Evolutionary conservation across 2,329 filamentous ascomycete genomes (phyloP).

Genomic region (Xylaria polymorpha): DNA sequence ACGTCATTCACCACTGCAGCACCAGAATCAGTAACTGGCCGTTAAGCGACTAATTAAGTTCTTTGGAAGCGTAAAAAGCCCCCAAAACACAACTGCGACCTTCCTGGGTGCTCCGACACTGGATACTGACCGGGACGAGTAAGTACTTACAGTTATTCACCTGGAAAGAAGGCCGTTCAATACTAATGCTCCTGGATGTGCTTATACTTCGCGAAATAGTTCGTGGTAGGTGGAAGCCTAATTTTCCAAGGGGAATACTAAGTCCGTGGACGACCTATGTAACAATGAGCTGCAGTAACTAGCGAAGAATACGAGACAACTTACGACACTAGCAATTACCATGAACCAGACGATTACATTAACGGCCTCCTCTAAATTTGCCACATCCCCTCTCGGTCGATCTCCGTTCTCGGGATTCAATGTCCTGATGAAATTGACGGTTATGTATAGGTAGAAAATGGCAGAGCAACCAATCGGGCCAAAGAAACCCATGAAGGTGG

Average conservation of each 20-base stretch:
- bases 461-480: constrained; percentile 92
- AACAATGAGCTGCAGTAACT: constrained; percentile 18
- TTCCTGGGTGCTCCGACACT: neutral
- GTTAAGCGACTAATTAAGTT: neutral
- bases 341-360: constrained; percentile 87
- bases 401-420: constrained; percentile 66
- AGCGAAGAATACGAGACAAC: constrained; percentile 48
- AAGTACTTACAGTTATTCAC: constrained; percentile 29
- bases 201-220: constrained; percentile 68
- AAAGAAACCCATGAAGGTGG: constrained; percentile 90
- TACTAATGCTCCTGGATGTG: constrained; percentile 41
- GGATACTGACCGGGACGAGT: neutral
- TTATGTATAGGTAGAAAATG: constrained; percentile 89
- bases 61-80: neutral
- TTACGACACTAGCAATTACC: constrained; percentile 82
- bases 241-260: constrained; percentile 80
- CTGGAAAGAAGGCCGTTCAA: constrained; percentile 40
- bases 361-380: constrained; percentile 72
- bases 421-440: constrained; percentile 75
- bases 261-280: constrained; percentile 79
- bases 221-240: constrained; percentile 71
- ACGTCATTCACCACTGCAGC: constrained; percentile 14
- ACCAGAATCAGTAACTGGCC: neutral
- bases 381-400: constrained; percentile 72
- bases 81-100: neutral